Evolutionary conservation across 2,329 filamentous ascomycete genomes (phyloP).

Genomic region (Arthrobotrys pseudoclavata): DNA sequence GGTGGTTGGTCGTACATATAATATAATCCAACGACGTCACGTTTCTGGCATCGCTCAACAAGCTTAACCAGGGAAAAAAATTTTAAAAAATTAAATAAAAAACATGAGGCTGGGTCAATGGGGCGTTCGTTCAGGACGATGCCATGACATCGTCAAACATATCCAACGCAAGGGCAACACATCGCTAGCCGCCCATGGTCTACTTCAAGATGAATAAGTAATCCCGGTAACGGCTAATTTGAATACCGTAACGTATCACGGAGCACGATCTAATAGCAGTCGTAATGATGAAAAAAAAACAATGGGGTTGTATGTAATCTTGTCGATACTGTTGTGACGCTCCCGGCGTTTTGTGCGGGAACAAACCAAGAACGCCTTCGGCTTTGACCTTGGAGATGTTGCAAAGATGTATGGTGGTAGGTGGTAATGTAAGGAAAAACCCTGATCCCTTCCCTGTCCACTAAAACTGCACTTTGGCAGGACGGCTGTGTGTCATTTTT

Average conservation of each 20-base stretch:
- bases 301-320: not conserved
- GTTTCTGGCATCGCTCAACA: constrained; percentile 6
- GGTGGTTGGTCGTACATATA: constrained; percentile 33
- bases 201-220: constrained; percentile 12
- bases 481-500: constrained; percentile 40
- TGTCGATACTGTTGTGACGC: constrained; percentile 15
- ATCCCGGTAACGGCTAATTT: constrained; percentile 5
- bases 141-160: constrained; percentile 59
- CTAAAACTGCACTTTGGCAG: constrained; percentile 37
- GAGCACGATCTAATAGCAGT: constrained; percentile 11
- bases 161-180: constrained; percentile 37
- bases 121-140: constrained; percentile 42
- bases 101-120: constrained; percentile 59
- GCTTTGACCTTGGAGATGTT: constrained; percentile 6
- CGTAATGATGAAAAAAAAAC: too few species aligned
- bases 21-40: constrained; percentile 29
- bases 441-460: constrained; percentile 37
- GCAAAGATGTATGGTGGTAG: not conserved
- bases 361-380: constrained; percentile 3
- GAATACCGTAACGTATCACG: constrained; percentile 35
- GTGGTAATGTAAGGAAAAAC: constrained; percentile 10
- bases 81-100: not conserved
- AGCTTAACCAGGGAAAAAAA: not conserved
- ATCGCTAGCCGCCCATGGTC: constrained; percentile 21
- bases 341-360: constrained; percentile 21